Conservation (phyloP, 192 early-diverging fungal species). For the Chytriomyces hyalinus region DNA sequence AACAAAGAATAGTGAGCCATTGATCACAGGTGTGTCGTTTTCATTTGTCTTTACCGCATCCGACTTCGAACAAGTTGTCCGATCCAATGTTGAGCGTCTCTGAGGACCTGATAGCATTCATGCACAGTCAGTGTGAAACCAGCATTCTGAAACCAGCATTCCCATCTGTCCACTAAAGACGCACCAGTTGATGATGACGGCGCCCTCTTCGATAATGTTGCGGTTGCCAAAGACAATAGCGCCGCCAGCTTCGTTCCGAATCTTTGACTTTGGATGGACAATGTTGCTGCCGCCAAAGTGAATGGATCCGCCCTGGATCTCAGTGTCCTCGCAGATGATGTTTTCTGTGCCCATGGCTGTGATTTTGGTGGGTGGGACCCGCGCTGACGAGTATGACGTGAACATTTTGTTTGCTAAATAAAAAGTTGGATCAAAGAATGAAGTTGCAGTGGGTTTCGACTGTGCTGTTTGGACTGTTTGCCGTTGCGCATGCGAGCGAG, state of each 20-base stretch:
- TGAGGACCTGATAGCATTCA: constrained; percentile 8
- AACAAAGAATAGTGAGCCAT: constrained; percentile 36
- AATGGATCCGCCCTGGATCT: constrained; percentile 34
- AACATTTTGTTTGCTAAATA: background rate
- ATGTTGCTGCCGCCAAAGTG: constrained; percentile 49
- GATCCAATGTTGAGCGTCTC: constrained; percentile 67
- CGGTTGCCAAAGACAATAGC: constrained; percentile 71
- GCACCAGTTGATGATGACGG: constrained; percentile 72
- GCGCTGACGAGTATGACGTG: background rate
- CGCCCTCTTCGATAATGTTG: constrained; percentile 81
- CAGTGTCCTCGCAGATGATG: constrained; percentile 49
- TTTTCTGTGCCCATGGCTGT: constrained; percentile 15
- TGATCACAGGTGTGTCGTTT: background rate
- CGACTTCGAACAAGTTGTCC: constrained; percentile 78
- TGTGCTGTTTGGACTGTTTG: too few relatives aligned
- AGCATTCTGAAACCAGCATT: background rate
- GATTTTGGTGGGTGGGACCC: constrained; percentile 1
- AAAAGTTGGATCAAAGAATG: too few relatives aligned
- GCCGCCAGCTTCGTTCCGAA: constrained; percentile 66
- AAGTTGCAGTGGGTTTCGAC: too few relatives aligned
- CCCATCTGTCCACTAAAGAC: background rate
- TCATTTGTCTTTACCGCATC: constrained; percentile 57
- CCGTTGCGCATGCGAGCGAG: too few relatives aligned
- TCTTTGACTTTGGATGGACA: constrained; percentile 68
- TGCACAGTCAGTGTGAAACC: background rate